Base-by-base conservation (phyloP, 805 yeast species). In the Candida xyloterini region DNA sequence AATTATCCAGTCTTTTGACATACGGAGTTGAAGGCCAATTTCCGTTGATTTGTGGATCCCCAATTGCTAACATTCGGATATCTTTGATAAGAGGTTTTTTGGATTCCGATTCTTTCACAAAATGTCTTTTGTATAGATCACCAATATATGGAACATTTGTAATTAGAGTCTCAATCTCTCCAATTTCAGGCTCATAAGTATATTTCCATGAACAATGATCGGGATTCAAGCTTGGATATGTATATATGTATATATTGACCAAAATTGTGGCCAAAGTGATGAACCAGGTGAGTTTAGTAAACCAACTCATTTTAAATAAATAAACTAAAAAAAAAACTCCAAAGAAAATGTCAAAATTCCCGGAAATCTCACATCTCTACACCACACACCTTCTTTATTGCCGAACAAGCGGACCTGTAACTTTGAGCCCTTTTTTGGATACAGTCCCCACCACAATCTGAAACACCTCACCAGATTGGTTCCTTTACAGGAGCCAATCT, bases 1-100 rank as follows among this genome's bases (percentile, higher is more conserved):
- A 83, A 40, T 85, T 84, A 57, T 93, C 99, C 18, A 93, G 65
- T 36, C 87, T 63, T 44, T 85, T 83, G 42, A 86, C 68, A 54
- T 81, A 79, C 10, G 81, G 76, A 1, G 95, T 83, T 18, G 70
- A 66, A 7, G 74, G 76, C 84, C 87, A 80, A 51, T 81, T 77
- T 2, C 99, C 99, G 46, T 91, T 85, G 60, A 93, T 90, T 66
- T 93, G 99, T 0, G 99, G 99, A 56, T 93, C 99, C 6, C 98
- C 99, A 60, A 89, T 81, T 5, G 95, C 84, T 48, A 90, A 60
- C 62, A 93, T 62, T 46, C 77, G 78, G 36, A 90, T 73, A 50
- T 51, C 58, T 14, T 40, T 33, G 3, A 60, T 40, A 13, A 22
- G 8, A 14, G 50, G 41, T n/a, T 15, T 22, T 18, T 35, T 16